Conservation (phyloP, 306 rosid species). For the Vigna angularis region DNA sequence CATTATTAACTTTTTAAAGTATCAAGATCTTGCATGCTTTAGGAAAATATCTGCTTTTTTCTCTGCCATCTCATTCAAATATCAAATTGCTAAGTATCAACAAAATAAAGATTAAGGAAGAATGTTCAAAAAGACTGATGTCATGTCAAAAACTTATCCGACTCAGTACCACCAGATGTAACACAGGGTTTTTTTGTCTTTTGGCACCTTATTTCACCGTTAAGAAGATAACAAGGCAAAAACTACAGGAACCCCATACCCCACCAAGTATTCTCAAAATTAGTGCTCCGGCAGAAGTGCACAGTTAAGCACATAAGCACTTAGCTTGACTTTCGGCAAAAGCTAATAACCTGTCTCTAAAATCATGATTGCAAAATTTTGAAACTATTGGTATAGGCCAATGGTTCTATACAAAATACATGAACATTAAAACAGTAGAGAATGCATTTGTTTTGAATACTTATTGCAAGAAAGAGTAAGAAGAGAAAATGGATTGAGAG, state of each 20-base stretch:
- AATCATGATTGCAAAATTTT: not conserved
- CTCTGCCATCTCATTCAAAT: conserved; percentile 1
- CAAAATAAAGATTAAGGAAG: conserved; percentile 14
- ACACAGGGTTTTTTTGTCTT: not conserved
- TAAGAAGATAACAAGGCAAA: not conserved
- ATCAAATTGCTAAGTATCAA: conserved; percentile 4
- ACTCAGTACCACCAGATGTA: not conserved
- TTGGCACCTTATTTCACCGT: not conserved
- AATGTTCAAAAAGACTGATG: conserved; percentile 37
- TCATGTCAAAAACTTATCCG: conserved; percentile 32
- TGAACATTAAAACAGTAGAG: not conserved
- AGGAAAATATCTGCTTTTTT: conserved; percentile 24
- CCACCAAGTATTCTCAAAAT: conserved; percentile 9
- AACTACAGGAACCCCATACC: conserved; percentile 5
- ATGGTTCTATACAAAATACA: not conserved
- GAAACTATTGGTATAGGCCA: not conserved
- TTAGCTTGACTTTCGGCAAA: conserved; percentile 36
- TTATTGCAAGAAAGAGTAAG: not conserved
- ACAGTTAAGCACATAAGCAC: not conserved
- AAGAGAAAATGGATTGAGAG: not conserved
- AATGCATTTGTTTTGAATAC: not conserved
- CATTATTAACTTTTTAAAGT: conserved; percentile 8
- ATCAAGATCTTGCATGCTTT: conserved; percentile 24
- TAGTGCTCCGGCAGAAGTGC: conserved; percentile 12
- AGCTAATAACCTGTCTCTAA: not conserved